Evolutionary conservation across 2,329 filamentous ascomycete species (phyloP).

Genomic region (Leptodontidium sp.): DNA sequence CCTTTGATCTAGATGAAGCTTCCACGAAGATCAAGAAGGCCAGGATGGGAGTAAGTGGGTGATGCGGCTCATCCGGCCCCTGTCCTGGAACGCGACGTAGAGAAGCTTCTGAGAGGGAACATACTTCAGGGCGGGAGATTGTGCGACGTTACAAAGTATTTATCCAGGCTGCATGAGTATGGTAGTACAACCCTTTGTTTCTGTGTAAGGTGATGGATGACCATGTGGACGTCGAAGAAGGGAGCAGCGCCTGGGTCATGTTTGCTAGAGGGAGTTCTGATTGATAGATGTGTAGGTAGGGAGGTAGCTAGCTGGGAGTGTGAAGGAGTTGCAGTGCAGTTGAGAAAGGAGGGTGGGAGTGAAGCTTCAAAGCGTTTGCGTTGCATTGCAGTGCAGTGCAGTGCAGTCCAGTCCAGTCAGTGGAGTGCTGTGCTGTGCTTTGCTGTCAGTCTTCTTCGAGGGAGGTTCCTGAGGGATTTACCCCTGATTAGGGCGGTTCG

Average conservation of each 20-base stretch:
- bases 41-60: neutral
- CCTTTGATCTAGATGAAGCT: neutral
- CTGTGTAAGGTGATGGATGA: neutral
- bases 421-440: too few species aligned
- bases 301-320: too few species aligned
- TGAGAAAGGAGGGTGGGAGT: too few species aligned
- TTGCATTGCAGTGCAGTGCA: neutral
- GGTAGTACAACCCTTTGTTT: neutral
- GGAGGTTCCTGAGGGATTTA: neutral
- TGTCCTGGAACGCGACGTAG: neutral
- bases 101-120: conserved; percentile 5
- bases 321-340: too few species aligned
- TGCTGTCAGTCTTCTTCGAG: too few species aligned
- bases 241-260: neutral
- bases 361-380: too few species aligned
- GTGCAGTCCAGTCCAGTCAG: too few species aligned
- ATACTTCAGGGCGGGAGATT: neutral
- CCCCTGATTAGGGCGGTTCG: neutral
- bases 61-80: neutral
- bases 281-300: neutral
- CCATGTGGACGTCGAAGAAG: neutral
- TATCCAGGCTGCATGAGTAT: conserved; percentile 11
- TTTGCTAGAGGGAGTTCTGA: neutral
- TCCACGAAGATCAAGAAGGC: neutral
- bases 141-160: conserved; percentile 26